phyloP scores from a whole-genome alignment of 495 filamentous ascomycete species.

The Durotheca rogersii region DNA sequence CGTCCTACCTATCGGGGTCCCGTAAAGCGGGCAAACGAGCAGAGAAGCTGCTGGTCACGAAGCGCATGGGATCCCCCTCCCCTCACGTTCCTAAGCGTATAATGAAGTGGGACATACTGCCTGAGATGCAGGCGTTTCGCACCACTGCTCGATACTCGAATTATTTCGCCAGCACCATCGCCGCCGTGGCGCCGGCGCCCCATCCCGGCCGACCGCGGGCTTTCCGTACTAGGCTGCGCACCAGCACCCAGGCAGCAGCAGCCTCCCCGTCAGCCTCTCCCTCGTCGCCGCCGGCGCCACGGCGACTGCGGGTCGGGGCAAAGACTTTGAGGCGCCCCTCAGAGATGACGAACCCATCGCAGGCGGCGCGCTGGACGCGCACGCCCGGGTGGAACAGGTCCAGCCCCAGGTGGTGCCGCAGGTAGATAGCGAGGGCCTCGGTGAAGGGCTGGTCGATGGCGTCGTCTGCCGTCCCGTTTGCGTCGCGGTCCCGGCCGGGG shows the following conservation, averaged over 20 bases:
- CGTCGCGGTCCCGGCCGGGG: constrained; percentile 1
- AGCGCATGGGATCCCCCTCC: too few relatives aligned
- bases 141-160: too few relatives aligned
- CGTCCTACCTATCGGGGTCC: too few relatives aligned
- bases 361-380: constrained; percentile 44
- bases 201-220: constrained; percentile 21
- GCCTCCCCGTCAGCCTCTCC: too few relatives aligned
- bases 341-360: constrained; percentile 48
- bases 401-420: constrained; percentile 43
- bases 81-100: too few relatives aligned
- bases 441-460: constrained; percentile 40
- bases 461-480: neutral
- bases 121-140: too few relatives aligned
- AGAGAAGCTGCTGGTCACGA: too few relatives aligned
- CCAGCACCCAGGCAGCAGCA: constrained; percentile 23
- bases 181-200: constrained; percentile 1
- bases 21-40: too few relatives aligned
- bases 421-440: constrained; percentile 43
- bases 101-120: too few relatives aligned
- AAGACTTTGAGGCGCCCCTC: constrained; percentile 49
- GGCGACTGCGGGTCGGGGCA: constrained; percentile 6
- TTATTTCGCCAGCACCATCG: neutral
- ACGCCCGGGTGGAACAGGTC: constrained; percentile 49
- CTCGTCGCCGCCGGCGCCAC: neutral
- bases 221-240: constrained; percentile 14